Conservation (phyloP, 495 filamentous ascomycete species). For the Neurospora discreta region DNA sequence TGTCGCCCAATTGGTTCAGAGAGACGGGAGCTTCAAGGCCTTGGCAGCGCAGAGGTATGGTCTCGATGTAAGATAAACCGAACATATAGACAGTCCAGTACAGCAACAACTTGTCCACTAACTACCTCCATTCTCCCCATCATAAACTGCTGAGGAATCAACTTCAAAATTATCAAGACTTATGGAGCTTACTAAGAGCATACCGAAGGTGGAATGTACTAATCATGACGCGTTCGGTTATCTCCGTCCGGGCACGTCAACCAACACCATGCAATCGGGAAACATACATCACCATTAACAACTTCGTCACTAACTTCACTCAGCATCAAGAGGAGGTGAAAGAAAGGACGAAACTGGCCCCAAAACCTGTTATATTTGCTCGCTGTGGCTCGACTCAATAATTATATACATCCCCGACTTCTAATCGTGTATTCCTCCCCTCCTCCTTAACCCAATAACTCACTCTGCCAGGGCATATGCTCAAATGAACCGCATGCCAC, state of each 20-base stretch:
- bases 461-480: neutral
- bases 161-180: too few relatives aligned
- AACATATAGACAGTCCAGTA: too few relatives aligned
- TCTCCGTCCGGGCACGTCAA: neutral
- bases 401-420: neutral
- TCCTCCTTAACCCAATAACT: neutral
- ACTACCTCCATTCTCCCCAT: too few relatives aligned
- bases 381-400: neutral
- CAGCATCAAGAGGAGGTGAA: neutral
- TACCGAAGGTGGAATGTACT: too few relatives aligned
- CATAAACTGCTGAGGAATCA: too few relatives aligned
- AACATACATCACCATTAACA: neutral
- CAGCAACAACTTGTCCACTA: too few relatives aligned
- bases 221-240: too few relatives aligned
- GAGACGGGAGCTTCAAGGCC: too few relatives aligned
- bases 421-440: neutral
- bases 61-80: too few relatives aligned
- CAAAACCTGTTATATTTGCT: neutral
- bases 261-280: neutral
- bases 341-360: neutral
- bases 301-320: neutral
- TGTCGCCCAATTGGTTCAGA: neutral
- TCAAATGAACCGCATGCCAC: constrained; percentile 23
- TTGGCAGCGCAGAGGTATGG: too few relatives aligned
- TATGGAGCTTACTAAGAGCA: too few relatives aligned